Evolutionary conservation across 1,139 yeast species (phyloP), one percentile per base, ranked within the genome.

Genomic region (Yamadazyma atmosphaerica): DNA sequence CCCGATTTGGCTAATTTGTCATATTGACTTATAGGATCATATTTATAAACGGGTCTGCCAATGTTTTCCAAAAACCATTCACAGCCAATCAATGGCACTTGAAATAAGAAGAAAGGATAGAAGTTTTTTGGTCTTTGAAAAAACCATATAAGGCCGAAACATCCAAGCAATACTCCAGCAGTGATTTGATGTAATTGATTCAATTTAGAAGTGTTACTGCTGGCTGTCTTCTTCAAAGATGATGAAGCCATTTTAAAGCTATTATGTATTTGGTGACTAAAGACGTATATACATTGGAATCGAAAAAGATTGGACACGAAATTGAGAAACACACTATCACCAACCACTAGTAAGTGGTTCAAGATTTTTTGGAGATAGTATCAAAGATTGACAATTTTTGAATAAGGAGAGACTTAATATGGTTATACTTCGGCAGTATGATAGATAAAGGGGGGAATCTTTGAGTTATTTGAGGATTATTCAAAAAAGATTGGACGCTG

Each of bases 221-320:
- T 63, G 0, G 94, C 95, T 48, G 74, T 79, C 52, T 84, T 86
- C 65, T 87, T 87, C 24, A 78, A 78, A 48, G 76, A 68, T 44
- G 61, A 68, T 7, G 75, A 63, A 12, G 74, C 76, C 77, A 71
- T 71, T 12, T 12, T 34, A 18, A 9, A 17, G n/a, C 7, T 15
- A 12, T 18, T 28, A 16, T 28, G 10, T 28, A 28, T 28, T 28
- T 16, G n/a, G 26, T 23, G 26, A 23, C n/a, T 19, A 23, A 8
- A 23, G 16, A 27, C 7, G 12, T 27, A 7, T 27, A 27, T 27
- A 12, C 11, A 27, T 17, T 19, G 9, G 31, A n/a, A 12, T 14
- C 10, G 31, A 15, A 14, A 27, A 27, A 27, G 5, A 13, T 8
- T 16, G 19, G 16, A 8, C 11, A 27, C 15, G 5, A 27, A 9